phyloP scores from a whole-genome alignment of 768 basidiomycete species.

The Lyophyllum shimeji region DNA sequence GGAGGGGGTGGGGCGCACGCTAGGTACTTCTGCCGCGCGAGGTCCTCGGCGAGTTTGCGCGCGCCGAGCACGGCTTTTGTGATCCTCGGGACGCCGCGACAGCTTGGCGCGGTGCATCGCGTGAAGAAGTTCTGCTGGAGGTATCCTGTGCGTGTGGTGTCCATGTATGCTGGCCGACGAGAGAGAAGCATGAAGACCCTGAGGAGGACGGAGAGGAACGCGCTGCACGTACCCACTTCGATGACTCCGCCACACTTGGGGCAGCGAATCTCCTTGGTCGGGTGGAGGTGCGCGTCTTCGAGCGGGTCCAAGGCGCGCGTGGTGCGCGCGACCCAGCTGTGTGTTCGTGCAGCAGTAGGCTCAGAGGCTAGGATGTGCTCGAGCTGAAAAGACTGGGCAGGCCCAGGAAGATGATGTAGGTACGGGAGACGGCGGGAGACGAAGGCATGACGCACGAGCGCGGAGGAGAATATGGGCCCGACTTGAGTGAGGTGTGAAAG shows the following conservation, averaged over 20 bases:
- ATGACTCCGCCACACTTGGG: slow-evolving; percentile 3
- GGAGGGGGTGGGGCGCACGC: slow-evolving; percentile 4
- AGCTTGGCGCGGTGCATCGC: background rate
- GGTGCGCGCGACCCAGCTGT: slow-evolving; percentile 1
- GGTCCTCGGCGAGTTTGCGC: slow-evolving; percentile 11
- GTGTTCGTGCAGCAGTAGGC: slow-evolving; percentile 1
- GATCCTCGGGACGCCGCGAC: background rate
- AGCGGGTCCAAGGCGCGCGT: slow-evolving; percentile 11
- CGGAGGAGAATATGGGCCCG: background rate
- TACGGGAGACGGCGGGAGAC: background rate
- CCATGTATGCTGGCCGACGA: slow-evolving; percentile 5
- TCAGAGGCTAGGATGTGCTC: background rate
- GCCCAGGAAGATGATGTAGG: too few relatives aligned
- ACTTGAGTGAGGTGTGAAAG: background rate
- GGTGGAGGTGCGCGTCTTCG: slow-evolving; percentile 8
- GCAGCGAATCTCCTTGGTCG: slow-evolving; percentile 8
- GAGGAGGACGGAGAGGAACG: background rate
- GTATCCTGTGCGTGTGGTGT: slow-evolving; percentile 8
- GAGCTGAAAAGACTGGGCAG: background rate
- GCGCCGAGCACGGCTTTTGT: slow-evolving; percentile 4
- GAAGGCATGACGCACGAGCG: slow-evolving; percentile 1
- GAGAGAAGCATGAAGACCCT: background rate
- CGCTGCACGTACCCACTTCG: slow-evolving; percentile 2
- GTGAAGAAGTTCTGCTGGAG: slow-evolving; percentile 11
- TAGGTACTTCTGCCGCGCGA: slow-evolving; percentile 6